These are phyloP conservation scores for Tremellales sp. DNA, from an alignment of 1,284 basidiomycete species.

Conservation along the genomic window DNA sequence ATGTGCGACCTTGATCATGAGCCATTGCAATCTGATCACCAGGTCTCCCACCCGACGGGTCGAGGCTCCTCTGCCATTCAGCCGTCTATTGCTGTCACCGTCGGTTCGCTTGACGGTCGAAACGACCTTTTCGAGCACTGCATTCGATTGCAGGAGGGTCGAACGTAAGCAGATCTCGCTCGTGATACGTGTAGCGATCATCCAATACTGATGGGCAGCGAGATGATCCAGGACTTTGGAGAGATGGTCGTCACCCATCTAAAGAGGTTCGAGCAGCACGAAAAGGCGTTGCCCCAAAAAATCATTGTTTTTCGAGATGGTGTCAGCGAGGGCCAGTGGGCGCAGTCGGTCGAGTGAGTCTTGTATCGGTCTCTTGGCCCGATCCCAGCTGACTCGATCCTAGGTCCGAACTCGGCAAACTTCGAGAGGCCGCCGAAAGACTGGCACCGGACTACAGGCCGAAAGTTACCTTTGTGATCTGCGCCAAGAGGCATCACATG, in stretches of 20 bases:
- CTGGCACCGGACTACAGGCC: constrained; percentile 38
- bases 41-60: constrained; percentile 27
- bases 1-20: constrained; percentile 8
- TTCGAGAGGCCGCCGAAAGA: constrained; percentile 19
- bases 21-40: neutral
- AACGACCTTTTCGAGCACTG: constrained; percentile 44
- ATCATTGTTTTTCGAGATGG: constrained; percentile 53
- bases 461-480: constrained; percentile 47
- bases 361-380: neutral
- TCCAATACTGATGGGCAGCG: constrained; percentile 7
- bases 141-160: constrained; percentile 49
- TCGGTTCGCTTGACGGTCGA: constrained; percentile 45
- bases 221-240: constrained; percentile 32
- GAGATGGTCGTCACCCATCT: constrained; percentile 35
- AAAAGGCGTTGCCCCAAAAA: constrained; percentile 39
- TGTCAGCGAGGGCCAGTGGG: constrained; percentile 52
- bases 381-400: neutral
- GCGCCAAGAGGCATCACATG: constrained; percentile 49
- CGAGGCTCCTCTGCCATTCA: constrained; percentile 32
- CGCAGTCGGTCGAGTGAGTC: constrained; percentile 44
- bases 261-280: constrained; percentile 29
- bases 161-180: constrained; percentile 29
- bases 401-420: constrained; percentile 34
- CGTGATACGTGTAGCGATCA: neutral
- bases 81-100: constrained; percentile 51